Percentiles rank a stretch among this genome's conserved stretches.
These are phyloP conservation scores for Trametes hirsuta DNA, from an alignment of 1,284 basidiomycete species.

Conservation along the genomic window DNA sequence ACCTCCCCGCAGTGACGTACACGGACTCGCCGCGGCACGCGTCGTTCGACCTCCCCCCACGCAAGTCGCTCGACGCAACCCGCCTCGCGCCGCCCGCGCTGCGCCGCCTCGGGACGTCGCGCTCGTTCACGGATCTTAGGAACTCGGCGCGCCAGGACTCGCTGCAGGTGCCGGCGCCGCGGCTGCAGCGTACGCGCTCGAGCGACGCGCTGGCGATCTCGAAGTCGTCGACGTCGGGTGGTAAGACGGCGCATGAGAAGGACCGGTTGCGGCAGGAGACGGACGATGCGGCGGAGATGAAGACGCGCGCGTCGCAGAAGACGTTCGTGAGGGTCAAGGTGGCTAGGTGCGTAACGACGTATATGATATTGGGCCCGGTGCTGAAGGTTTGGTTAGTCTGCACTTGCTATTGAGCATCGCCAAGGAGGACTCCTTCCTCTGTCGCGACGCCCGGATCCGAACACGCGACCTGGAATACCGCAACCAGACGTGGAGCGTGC, in stretches of 20 bases:
- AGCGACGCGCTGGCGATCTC: slow-evolving; percentile 23
- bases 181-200: slow-evolving; percentile 35
- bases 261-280: slow-evolving; percentile 25
- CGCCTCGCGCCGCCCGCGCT: slow-evolving; percentile 39
- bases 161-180: slow-evolving; percentile 28
- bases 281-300: slow-evolving; percentile 75
- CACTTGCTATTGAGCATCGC: slow-evolving; percentile 70
- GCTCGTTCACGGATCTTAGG: slow-evolving; percentile 73
- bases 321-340: slow-evolving; percentile 86
- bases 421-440: slow-evolving; percentile 74
- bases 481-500: slow-evolving; percentile 87
- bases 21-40: slow-evolving; percentile 27
- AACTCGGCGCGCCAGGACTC: slow-evolving; percentile 43
- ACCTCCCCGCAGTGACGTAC: slow-evolving; percentile 21
- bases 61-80: slow-evolving; percentile 29
- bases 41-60: slow-evolving; percentile 34
- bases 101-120: slow-evolving; percentile 58
- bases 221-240: slow-evolving; percentile 16
- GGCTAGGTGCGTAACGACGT: slow-evolving; percentile 55
- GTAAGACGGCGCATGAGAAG: slow-evolving; percentile 23
- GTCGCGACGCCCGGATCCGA: slow-evolving; percentile 71
- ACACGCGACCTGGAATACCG: slow-evolving; percentile 80
- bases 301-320: slow-evolving; percentile 75
- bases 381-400: slow-evolving; percentile 44
- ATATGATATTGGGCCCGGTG: not conserved